Conservation (phyloP, 305 asterid genomes). For the Fraxinus floribunda region DNA sequence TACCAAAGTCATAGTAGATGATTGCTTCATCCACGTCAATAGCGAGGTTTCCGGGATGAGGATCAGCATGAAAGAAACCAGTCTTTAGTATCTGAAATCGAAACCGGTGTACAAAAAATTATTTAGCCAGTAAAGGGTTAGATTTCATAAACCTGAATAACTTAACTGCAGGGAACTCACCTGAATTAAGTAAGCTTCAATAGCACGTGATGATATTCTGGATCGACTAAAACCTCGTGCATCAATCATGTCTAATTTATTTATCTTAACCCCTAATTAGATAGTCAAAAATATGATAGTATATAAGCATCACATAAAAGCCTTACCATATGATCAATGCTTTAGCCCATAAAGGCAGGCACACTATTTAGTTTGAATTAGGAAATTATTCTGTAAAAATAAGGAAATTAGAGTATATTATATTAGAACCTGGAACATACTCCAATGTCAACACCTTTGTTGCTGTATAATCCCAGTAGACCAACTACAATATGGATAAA, state of each 20-base stretch:
- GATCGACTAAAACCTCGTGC: conserved; percentile 71
- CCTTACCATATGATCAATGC: not conserved
- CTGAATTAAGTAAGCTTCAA: conserved; percentile 96
- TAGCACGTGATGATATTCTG: conserved; percentile 76
- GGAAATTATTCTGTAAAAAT: not conserved
- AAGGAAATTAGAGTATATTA: not conserved
- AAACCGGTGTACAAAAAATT: not conserved
- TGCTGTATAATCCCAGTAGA: conserved; percentile 91
- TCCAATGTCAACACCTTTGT: conserved; percentile 82
- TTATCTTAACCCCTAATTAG: conserved; percentile 76
- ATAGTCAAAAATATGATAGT: conserved; percentile 8
- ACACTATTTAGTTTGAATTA: not conserved
- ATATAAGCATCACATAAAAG: conserved; percentile 3
- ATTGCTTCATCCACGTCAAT: conserved; percentile 88
- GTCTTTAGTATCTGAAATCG: conserved; percentile 69
- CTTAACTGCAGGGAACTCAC: conserved; percentile 28
- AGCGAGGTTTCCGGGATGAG: conserved; percentile 99
- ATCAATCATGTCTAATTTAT: conserved; percentile 63
- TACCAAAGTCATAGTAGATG: conserved; percentile 92
- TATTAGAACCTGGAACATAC: conserved; percentile 77
- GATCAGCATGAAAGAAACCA: conserved; percentile 98
- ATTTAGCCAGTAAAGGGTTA: not conserved
- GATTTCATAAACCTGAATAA: not conserved
- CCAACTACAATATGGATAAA: conserved; percentile 49
- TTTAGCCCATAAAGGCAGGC: not conserved